phyloP scores from a whole-genome alignment of 2,329 filamentous ascomycete genomes.

The Penicillium sp. region DNA sequence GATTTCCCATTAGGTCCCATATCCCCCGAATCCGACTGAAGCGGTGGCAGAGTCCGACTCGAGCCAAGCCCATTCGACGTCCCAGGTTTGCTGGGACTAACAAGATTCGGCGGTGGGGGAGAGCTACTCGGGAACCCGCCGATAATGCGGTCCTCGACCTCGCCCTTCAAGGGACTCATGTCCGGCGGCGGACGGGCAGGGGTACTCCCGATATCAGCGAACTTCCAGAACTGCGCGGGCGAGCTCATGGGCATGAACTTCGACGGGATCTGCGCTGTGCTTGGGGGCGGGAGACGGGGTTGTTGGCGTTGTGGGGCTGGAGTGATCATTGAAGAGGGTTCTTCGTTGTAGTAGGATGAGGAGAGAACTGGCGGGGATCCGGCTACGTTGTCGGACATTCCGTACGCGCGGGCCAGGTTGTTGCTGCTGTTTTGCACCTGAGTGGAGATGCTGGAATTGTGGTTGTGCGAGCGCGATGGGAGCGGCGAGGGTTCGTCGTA shows the following conservation, averaged over 20 bases:
- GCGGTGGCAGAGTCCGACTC: constrained; percentile 31
- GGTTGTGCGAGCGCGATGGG: constrained; percentile 34
- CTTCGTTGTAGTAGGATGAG: constrained; percentile 50
- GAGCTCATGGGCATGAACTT: constrained; percentile 54
- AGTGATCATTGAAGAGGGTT: constrained; percentile 48
- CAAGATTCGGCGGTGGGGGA: constrained; percentile 47
- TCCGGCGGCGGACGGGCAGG: constrained; percentile 44
- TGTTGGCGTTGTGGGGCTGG: constrained; percentile 50
- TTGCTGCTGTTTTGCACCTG: constrained; percentile 23
- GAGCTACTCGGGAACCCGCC: constrained; percentile 47
- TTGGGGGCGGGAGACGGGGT: constrained; percentile 48
- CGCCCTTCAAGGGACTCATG: constrained; percentile 49
- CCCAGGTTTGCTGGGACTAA: constrained; percentile 46
- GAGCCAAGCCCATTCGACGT: constrained; percentile 32
- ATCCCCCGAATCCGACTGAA: constrained; percentile 33
- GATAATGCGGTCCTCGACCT: constrained; percentile 34
- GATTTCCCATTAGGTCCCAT: constrained; percentile 15
- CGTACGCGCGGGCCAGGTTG: constrained; percentile 36
- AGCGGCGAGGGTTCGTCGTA: constrained; percentile 46
- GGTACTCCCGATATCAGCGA: constrained; percentile 47
- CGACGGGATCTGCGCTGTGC: constrained; percentile 49
- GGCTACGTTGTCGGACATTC: constrained; percentile 40
- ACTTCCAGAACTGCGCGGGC: constrained; percentile 52
- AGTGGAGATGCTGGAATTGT: constrained; percentile 22
- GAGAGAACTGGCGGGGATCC: constrained; percentile 49